Conservation (phyloP, 1,139 yeast species). For the Yamadazyma sp. region DNA sequence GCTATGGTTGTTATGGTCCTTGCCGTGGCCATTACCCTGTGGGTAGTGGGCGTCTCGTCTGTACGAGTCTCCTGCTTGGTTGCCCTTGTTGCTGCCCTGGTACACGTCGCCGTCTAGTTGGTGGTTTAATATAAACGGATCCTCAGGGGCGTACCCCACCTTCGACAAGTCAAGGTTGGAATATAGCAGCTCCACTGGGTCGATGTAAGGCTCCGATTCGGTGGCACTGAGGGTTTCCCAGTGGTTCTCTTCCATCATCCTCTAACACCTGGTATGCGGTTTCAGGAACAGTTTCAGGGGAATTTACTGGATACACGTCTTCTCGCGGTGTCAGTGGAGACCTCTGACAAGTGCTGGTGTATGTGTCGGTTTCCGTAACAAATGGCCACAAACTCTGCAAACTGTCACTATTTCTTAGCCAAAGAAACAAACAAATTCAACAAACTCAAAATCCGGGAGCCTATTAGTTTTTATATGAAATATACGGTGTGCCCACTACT, state of each 20-base stretch:
- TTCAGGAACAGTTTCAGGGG: too few relatives aligned
- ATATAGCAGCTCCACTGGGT: slow-evolving; percentile 9
- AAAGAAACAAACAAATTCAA: not conserved
- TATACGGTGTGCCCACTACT: not conserved
- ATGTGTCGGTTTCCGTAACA: too few relatives aligned
- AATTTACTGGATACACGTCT: too few relatives aligned
- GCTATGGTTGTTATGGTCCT: too few relatives aligned
- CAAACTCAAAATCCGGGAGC: not conserved
- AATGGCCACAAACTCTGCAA: too few relatives aligned
- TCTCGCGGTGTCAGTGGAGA: too few relatives aligned
- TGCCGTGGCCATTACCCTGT: too few relatives aligned
- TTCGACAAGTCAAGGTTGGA: slow-evolving; percentile 3
- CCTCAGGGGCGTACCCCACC: slow-evolving; percentile 18
- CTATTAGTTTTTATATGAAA: not conserved
- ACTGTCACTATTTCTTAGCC: too few relatives aligned
- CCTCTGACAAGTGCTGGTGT: too few relatives aligned
- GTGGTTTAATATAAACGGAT: slow-evolving; percentile 25
- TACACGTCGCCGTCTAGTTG: slow-evolving; percentile 28
- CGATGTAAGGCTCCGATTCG: slow-evolving; percentile 14
- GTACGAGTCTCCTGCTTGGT: too few relatives aligned
- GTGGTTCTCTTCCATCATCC: slow-evolving; percentile 16
- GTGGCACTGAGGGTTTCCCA: slow-evolving; percentile 15
- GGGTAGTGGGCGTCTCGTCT: too few relatives aligned
- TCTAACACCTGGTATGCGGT: too few relatives aligned
- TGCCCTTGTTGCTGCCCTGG: slow-evolving; percentile 3